These are phyloP conservation scores for Prunella vulgaris DNA, from an alignment of 257 asterid species.

Conservation along the genomic window DNA sequence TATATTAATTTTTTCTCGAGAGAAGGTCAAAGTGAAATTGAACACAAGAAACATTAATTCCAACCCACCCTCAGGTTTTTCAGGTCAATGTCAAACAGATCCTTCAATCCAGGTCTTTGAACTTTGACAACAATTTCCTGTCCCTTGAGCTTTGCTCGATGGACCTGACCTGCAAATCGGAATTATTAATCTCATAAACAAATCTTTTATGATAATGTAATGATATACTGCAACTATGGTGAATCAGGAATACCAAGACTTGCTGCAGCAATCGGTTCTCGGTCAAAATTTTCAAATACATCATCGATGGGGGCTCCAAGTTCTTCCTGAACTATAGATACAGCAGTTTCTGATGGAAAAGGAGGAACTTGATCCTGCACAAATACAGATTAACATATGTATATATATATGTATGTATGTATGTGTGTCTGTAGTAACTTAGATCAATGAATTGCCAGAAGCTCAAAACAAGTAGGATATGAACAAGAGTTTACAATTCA, in stretches of 20 bases:
- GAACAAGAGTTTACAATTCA: not conserved
- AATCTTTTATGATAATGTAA: not conserved
- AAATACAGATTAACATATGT: not conserved
- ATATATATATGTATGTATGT: too few species aligned
- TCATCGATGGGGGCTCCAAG: conserved; percentile 57
- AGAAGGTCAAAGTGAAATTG: too few species aligned
- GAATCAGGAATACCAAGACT: conserved; percentile 63
- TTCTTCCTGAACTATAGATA: conserved; percentile 79
- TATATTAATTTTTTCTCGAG: not conserved
- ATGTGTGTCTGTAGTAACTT: too few species aligned
- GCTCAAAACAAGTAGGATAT: not conserved
- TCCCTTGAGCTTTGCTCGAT: conserved; percentile 79
- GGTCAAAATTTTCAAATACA: conserved; percentile 68
- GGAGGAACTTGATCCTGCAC: conserved; percentile 95
- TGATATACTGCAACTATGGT: conserved; percentile 2
- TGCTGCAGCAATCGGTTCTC: conserved; percentile 92
- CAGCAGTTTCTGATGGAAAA: conserved; percentile 82
- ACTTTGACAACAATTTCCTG: conserved; percentile 78
- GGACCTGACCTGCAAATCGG: conserved; percentile 76
- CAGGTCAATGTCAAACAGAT: conserved; percentile 86
- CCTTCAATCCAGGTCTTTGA: conserved; percentile 93
- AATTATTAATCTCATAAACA: conserved; percentile 14
- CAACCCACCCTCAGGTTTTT: conserved; percentile 81
- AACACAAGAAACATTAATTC: not conserved
- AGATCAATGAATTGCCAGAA: too few species aligned